These are phyloP conservation scores for Nakaseomyces delphensis DNA, from an alignment of 1,139 yeast species.

Conservation along the genomic window DNA sequence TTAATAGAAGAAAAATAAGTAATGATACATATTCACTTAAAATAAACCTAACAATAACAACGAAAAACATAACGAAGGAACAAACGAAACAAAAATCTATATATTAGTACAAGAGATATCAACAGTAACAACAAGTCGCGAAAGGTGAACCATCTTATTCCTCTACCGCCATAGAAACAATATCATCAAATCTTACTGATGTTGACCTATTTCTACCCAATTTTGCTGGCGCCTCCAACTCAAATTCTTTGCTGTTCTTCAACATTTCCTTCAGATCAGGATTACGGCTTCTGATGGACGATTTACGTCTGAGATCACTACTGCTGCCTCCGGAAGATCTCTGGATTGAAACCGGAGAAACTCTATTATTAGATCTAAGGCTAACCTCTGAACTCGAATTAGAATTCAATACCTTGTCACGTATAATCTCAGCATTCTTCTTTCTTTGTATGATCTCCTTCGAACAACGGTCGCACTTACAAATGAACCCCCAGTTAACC, in stretches of 20 bases:
- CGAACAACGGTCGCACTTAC: slow-evolving; percentile 59
- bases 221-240: slow-evolving; percentile 38
- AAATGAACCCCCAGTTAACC: slow-evolving; percentile 79
- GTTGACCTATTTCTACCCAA: slow-evolving; percentile 45
- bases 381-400: slow-evolving; percentile 2
- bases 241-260: slow-evolving; percentile 41
- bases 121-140: neutral
- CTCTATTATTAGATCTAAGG: neutral
- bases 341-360: neutral
- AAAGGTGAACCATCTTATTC: no score
- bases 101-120: neutral
- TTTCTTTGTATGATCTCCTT: slow-evolving; percentile 35
- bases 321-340: slow-evolving; percentile 1
- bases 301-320: slow-evolving; percentile 22
- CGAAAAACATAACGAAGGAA: neutral
- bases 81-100: neutral
- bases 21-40: slow-evolving; percentile 1
- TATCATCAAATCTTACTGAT: slow-evolving; percentile 65
- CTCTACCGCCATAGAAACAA: slow-evolving; percentile 42
- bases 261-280: slow-evolving; percentile 44
- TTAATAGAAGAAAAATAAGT: neutral
- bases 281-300: slow-evolving; percentile 31
- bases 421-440: slow-evolving; percentile 14
- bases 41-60: neutral
- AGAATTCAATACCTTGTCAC: slow-evolving; percentile 11